Evolutionary conservation across 1,284 basidiomycete species (phyloP), one percentile per base, ranked within the genome.

Genomic region (Trametes polyzona): DNA sequence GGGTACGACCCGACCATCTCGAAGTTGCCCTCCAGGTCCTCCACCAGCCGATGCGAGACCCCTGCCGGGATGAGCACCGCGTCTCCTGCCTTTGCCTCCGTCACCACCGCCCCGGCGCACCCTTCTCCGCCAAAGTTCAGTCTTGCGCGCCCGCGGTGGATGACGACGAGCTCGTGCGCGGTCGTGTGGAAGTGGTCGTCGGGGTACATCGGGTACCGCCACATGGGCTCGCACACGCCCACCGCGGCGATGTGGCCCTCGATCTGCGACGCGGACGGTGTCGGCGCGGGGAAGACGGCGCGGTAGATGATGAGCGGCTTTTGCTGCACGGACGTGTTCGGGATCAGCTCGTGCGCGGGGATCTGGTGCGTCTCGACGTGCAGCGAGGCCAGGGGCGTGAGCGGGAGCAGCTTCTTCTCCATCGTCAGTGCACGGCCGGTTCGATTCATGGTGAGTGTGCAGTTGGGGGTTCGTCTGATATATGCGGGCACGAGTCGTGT

Each of bases 1-100:
- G 74, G 73, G 62, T 79, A 79, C 49, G 73, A 72, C 11, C 76
- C 76, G 0, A 79, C 69, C 77, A 79, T 77, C 67, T 72, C 64
- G 55, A 77, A 77, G 21, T 59, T 51, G n/a, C 67, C 69, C 3
- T 68, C 58, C 26, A 65, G 42, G 21, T 74, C 72, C 47, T 73
- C 65, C 47, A 74, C 36, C 37, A 76, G 47, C 23, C 69, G 65
- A 60, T 78, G 76, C 11, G 65, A 74, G n/a, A 76, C 72, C 5
- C 77, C 76, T 8, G 77, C 77, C 1, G 76, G 77, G 4, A 78
- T 60, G 19, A 79, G 59, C 44, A 78, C 72, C 23, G 74, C 73
- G 59, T 79, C 77, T 8, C 77, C 76, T 39, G 64, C 67, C 35
- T 59, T 47, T n/a, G 73, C 70, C 30, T 71, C 67, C n/a, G 65